phyloP scores from a whole-genome alignment of 257 asterid species.

The Plectranthus barbatus region DNA sequence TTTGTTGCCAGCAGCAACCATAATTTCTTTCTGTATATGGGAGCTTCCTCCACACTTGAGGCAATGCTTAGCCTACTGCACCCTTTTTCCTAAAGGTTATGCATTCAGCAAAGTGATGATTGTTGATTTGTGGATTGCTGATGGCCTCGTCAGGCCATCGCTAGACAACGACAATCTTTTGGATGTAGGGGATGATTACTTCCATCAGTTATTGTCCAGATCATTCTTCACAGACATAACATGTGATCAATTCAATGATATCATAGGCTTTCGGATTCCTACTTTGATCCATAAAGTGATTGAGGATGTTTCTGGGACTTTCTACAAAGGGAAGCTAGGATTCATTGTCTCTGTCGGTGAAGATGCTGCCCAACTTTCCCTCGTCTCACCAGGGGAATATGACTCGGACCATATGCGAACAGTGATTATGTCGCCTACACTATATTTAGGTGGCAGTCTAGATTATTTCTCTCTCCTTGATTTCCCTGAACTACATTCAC shows the following conservation, averaged over 20 bases:
- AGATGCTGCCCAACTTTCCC: constrained; percentile 1
- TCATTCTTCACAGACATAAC: constrained; percentile 8
- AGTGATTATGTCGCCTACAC: not conserved
- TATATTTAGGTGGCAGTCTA: not conserved
- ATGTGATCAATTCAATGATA: not conserved
- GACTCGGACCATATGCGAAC: not conserved
- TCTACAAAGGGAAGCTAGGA: not conserved
- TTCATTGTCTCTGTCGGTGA: not conserved
- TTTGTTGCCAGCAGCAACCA: not conserved
- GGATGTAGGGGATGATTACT: not conserved
- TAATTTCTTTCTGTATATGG: constrained; percentile 2
- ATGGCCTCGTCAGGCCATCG: constrained; percentile 1
- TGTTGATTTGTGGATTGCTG: constrained; percentile 6
- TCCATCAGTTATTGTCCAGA: constrained; percentile 6
- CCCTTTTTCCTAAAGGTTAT: not conserved
- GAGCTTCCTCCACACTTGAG: not conserved
- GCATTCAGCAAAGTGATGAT: not conserved
- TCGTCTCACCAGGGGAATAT: not conserved
- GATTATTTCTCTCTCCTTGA: not conserved
- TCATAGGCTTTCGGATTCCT: constrained; percentile 4
- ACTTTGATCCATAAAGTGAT: not conserved
- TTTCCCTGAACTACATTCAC: not conserved
- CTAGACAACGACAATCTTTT: not conserved
- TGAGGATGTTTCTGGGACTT: not conserved
- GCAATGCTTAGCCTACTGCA: constrained; percentile 3